Evolutionary conservation across 1,284 basidiomycete genomes (phyloP).

Genomic region (Malassezia brasiliensis): DNA sequence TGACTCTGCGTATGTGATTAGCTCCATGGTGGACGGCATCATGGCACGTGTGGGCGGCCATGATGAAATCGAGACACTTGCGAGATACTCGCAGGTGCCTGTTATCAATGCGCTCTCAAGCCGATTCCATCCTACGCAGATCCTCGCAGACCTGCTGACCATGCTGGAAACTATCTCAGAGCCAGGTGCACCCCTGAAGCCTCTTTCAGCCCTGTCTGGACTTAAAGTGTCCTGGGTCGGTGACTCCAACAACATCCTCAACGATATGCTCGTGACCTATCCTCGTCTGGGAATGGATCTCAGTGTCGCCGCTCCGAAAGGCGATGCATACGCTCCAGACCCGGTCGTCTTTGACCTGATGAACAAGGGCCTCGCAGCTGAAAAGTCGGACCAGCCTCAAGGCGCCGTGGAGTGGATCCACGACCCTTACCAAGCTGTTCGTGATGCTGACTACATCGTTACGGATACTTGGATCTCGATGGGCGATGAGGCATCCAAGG

Average conservation of each 20-base stretch:
- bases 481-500: slow-evolving; percentile 93
- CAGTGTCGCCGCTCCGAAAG: slow-evolving; percentile 68
- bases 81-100: slow-evolving; percentile 76
- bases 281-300: slow-evolving; percentile 82
- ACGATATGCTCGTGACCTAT: slow-evolving; percentile 91
- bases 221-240: slow-evolving; percentile 68
- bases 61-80: slow-evolving; percentile 84
- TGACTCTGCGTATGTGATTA: slow-evolving; percentile 71
- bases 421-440: slow-evolving; percentile 74
- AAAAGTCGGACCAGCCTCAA: slow-evolving; percentile 41
- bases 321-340: slow-evolving; percentile 63
- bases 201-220: slow-evolving; percentile 49
- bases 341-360: slow-evolving; percentile 58
- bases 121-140: slow-evolving; percentile 92
- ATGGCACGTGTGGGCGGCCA: slow-evolving; percentile 92
- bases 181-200: slow-evolving; percentile 13
- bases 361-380: slow-evolving; percentile 41
- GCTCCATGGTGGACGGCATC: slow-evolving; percentile 91
- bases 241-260: slow-evolving; percentile 88
- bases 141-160: slow-evolving; percentile 83
- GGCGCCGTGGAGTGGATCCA: slow-evolving; percentile 62
- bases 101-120: slow-evolving; percentile 91
- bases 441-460: slow-evolving; percentile 81
- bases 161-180: slow-evolving; percentile 59
- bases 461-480: slow-evolving; percentile 72